Evolutionary conservation across 2,329 filamentous ascomycete species (phyloP), one percentile per base, ranked within the genome.

Genomic region (Magnaporthales sp.): DNA sequence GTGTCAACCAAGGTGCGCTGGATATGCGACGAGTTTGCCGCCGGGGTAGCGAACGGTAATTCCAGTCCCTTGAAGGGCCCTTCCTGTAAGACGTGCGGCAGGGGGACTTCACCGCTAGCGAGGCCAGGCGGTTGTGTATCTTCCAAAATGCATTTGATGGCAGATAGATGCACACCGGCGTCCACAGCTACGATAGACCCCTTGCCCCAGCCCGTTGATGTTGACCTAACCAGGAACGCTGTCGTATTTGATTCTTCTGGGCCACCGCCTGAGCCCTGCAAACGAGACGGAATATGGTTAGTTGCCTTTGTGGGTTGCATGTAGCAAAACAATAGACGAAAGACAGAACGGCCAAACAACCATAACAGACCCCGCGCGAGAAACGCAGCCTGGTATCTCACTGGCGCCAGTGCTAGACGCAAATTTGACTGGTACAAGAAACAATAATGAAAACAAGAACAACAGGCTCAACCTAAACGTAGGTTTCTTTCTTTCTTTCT

Each of bases 141-240:
- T 68, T 92, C 84, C 29, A 99, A 82, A 63, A 96, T 91, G 63
- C 86, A 84, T n/a, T 87, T 87, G 67, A 99, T 97, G 66, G 92
- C 88, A 30, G 91, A 88, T 56, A 99, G 85, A 75, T 97, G 91
- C 32, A 93, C 92, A 63, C 95, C 95, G 10, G 93, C 93, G 80
- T 99, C 95, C 65, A 99, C 90, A n/a, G 94, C 93, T 30, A 98
- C 82, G 56, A 97, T 77, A 0, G 93, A 97, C 61, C 91, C 89
- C 72, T 89, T 90, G 63, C 84, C 81, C 95, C 95, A 99, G 69
- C 88, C 86, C 65, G 90, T 86, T 31, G 89, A 86, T 10, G 90
- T 84, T 4, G 94, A 94, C 62, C 94, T 90, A 62, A 98, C 91
- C 24, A 99, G 86, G 67, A 98, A 88, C 2, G 93, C 92, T 0